These are phyloP conservation scores for Xenoacremonium recifei DNA, from an alignment of 2,329 filamentous ascomycete species.

Conservation along the genomic window DNA sequence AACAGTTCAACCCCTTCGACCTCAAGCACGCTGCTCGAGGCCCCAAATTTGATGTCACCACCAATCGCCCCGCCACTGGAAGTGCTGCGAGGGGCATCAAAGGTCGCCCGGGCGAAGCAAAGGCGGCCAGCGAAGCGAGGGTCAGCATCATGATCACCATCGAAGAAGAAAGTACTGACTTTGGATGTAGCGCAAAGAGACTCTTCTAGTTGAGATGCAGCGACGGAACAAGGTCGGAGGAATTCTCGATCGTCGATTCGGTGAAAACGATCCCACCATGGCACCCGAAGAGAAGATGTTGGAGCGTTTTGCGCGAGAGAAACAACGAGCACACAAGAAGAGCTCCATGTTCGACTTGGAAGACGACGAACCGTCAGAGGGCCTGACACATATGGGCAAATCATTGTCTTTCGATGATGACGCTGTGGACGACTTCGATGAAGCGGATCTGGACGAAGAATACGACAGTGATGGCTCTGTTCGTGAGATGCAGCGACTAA, in stretches of 20 bases:
- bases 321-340: constrained; percentile 75
- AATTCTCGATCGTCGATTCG: constrained; percentile 89
- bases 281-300: constrained; percentile 89
- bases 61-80: constrained; percentile 53
- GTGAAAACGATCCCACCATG: constrained; percentile 93
- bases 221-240: constrained; percentile 87
- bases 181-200: constrained; percentile 64
- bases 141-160: constrained; percentile 44
- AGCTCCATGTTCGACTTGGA: constrained; percentile 87
- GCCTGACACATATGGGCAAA: constrained; percentile 81
- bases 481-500: constrained; percentile 53
- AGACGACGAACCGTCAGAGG: constrained; percentile 61
- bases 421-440: constrained; percentile 74
- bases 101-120: constrained; percentile 79
- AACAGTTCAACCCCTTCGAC: constrained; percentile 98
- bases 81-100: constrained; percentile 59
- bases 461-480: constrained; percentile 58
- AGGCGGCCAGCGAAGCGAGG: constrained; percentile 82
- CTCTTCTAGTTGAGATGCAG: constrained; percentile 86
- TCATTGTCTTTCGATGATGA: constrained; percentile 64
- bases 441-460: constrained; percentile 65
- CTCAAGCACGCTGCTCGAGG: constrained; percentile 76
- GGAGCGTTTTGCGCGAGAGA: constrained; percentile 86
- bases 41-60: constrained; percentile 84
- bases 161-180: constrained; percentile 8